Conservation (phyloP, 106 monocot species). For the Posidonia australis region DNA sequence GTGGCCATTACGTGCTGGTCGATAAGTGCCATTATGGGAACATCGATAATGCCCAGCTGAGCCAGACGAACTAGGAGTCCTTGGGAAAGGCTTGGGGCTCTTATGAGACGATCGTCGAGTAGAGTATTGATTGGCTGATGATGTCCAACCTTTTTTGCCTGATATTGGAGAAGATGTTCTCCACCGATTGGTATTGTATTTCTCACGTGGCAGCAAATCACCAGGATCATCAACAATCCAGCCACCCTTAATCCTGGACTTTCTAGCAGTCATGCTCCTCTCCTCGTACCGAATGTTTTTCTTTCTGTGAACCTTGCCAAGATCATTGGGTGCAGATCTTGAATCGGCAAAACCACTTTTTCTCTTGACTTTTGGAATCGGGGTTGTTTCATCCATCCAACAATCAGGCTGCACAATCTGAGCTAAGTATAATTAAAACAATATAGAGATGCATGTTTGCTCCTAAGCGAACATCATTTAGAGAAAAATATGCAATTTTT, state of each 20-base stretch:
- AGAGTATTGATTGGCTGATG: background rate
- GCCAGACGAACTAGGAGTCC: background rate
- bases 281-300: background rate
- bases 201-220: background rate
- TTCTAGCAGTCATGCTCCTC: background rate
- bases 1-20: background rate
- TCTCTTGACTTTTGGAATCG: slow-evolving; percentile 7
- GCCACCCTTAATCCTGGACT: slow-evolving; percentile 4
- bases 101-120: background rate
- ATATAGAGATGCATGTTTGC: background rate
- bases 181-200: background rate
- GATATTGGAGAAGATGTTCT: background rate
- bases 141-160: background rate
- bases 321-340: slow-evolving; percentile 39
- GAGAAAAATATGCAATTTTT: slow-evolving; percentile 5
- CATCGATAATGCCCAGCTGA: background rate
- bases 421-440: background rate
- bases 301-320: slow-evolving; percentile 11
- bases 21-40: background rate
- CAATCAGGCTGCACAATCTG: slow-evolving; percentile 23
- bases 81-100: background rate
- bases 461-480: background rate
- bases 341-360: slow-evolving; percentile 8
- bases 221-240: slow-evolving; percentile 22
- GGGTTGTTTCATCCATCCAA: slow-evolving; percentile 5